A percentile compares a stretch with the other conserved stretches of the same genome.
Evolutionary conservation across 2,329 filamentous ascomycete species (phyloP).

Genomic region (Cladosporium oxysporum): DNA sequence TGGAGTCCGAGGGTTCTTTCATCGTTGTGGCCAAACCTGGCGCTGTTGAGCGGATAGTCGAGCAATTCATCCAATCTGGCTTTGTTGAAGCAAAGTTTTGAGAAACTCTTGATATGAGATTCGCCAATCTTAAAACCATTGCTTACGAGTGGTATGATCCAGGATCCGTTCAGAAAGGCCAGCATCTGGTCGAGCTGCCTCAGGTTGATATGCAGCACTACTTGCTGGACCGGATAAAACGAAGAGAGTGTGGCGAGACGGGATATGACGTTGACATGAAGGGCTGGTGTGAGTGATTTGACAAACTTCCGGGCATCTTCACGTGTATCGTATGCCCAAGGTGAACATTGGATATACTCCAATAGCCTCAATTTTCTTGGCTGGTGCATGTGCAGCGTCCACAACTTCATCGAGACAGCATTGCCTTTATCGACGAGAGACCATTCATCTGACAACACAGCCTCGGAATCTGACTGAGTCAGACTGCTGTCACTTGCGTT

Average conservation of each 20-base stretch:
- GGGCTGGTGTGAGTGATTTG: no score
- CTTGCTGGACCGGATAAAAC: background rate
- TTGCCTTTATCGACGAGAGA: no score
- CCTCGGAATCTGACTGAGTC: no score
- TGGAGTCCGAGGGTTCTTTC: background rate
- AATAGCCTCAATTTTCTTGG: no score
- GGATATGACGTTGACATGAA: background rate
- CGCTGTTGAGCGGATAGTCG: background rate
- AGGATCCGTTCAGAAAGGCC: background rate
- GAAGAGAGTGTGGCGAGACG: background rate
- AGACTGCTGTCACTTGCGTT: no score
- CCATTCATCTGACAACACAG: no score
- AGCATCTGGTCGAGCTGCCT: background rate
- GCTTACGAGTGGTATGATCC: background rate
- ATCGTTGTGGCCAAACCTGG: background rate
- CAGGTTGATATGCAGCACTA: background rate
- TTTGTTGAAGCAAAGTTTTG: background rate
- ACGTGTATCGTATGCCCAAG: no score
- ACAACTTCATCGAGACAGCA: no score
- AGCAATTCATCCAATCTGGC: background rate
- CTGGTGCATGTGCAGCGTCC: no score
- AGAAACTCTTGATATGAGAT: background rate
- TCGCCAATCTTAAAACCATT: background rate
- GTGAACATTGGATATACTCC: no score
- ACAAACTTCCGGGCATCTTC: no score